Conservation (phyloP, 1,284 basidiomycete species). For the Meira nashicola region DNA sequence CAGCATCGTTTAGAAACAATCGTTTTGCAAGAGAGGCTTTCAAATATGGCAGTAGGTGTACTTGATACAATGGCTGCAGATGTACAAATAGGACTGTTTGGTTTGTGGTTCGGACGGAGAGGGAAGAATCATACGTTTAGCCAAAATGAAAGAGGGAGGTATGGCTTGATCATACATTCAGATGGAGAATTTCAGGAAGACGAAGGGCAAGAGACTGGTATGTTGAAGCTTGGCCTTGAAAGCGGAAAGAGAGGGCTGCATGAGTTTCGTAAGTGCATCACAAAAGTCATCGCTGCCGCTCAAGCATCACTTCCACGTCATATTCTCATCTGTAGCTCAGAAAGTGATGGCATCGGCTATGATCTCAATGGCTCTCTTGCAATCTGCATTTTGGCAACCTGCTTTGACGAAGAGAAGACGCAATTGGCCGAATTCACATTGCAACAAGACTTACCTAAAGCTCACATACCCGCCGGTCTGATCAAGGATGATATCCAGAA, state of each 20-base stretch:
- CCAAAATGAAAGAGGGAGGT: background rate
- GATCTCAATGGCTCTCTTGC: conserved; percentile 24
- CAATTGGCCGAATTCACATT: conserved; percentile 17
- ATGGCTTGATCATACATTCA: background rate
- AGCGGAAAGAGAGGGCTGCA: conserved; percentile 10
- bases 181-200: conserved; percentile 1
- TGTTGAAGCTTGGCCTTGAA: conserved; percentile 19
- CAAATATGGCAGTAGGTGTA: background rate
- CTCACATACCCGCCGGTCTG: background rate
- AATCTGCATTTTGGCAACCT: conserved; percentile 24
- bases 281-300: conserved; percentile 13
- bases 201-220: conserved; percentile 11
- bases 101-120: conserved; percentile 7
- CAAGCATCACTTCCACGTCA: background rate
- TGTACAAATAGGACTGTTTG: background rate
- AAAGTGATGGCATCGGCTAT: conserved; percentile 9
- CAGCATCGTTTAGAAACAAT: conserved; percentile 1
- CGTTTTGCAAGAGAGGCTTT: background rate
- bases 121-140: conserved; percentile 26
- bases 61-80: background rate
- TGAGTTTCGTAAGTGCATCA: conserved; percentile 1
- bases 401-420: conserved; percentile 43
- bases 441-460: background rate
- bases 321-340: background rate
- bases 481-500: conserved; percentile 63